Conservation (phyloP, 305 asterid genomes). For the Ajuga reptans region DNA sequence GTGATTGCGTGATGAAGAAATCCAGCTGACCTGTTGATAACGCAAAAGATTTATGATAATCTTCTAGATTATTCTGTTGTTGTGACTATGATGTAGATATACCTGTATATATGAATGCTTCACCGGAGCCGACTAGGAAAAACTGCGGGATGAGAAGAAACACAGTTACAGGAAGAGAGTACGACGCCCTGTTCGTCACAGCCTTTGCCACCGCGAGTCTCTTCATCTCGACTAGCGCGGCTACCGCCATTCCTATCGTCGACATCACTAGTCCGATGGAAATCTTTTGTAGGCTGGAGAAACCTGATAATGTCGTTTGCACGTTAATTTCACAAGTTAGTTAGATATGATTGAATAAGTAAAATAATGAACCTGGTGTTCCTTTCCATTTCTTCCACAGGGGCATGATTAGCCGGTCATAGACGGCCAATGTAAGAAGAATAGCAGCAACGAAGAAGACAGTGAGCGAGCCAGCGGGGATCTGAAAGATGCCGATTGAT, state of each 20-base stretch:
- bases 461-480: constrained; percentile 82
- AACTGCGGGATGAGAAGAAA: constrained; percentile 79
- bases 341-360: too few species aligned
- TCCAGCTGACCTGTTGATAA: constrained; percentile 88
- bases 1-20: constrained; percentile 76
- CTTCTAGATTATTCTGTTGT: too few species aligned
- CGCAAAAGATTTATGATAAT: too few species aligned
- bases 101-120: constrained; percentile 74
- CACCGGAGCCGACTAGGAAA: constrained; percentile 70
- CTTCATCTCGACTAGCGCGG: constrained; percentile 54
- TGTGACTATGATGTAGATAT: too few species aligned
- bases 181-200: not conserved
- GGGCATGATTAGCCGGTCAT: constrained; percentile 71
- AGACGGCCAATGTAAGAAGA: constrained; percentile 49
- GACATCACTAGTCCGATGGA: constrained; percentile 59
- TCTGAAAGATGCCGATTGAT: constrained; percentile 42
- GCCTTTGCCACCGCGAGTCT: constrained; percentile 48
- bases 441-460: constrained; percentile 74
- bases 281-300: constrained; percentile 54
- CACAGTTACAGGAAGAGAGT: constrained; percentile 47
- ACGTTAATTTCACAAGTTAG: too few species aligned
- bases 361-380: constrained; percentile 35
- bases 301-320: too few species aligned
- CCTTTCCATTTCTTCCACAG: constrained; percentile 69
- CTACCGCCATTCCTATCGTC: constrained; percentile 56